phyloP scores from a whole-genome alignment of 495 filamentous ascomycete species.

The Saxophila tyrrhenica region DNA sequence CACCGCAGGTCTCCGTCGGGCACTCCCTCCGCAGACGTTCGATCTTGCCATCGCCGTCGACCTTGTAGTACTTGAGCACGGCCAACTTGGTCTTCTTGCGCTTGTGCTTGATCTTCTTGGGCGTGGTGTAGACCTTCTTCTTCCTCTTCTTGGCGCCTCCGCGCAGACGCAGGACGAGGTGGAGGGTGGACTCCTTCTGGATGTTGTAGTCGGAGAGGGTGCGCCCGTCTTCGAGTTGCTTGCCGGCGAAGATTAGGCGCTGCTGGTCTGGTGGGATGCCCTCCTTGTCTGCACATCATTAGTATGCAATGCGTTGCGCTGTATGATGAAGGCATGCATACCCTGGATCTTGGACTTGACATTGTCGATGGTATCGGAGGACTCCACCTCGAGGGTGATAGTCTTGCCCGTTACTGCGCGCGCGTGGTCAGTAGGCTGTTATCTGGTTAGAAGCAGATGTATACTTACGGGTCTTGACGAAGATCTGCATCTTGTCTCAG shows the following conservation, averaged over 20 bases:
- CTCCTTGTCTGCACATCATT: slow-evolving; percentile 70
- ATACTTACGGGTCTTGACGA: slow-evolving; percentile 80
- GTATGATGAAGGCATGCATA: slow-evolving; percentile 24
- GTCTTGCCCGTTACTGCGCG: slow-evolving; percentile 83
- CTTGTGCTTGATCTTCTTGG: slow-evolving; percentile 99
- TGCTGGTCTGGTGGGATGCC: slow-evolving; percentile 99
- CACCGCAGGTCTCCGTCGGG: slow-evolving; percentile 75
- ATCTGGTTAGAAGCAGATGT: neutral
- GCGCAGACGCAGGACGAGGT: slow-evolving; percentile 95
- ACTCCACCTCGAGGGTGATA: slow-evolving; percentile 99
- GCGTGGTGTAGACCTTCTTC: slow-evolving; percentile 99
- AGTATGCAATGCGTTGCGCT: neutral
- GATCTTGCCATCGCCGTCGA: slow-evolving; percentile 98
- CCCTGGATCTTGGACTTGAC: slow-evolving; percentile 91
- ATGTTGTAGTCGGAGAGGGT: slow-evolving; percentile 99
- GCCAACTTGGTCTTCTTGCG: slow-evolving; percentile 99
- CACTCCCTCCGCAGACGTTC: slow-evolving; percentile 98
- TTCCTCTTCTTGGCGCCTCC: slow-evolving; percentile 97
- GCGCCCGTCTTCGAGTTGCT: slow-evolving; percentile 99
- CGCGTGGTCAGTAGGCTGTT: neutral
- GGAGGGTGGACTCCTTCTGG: slow-evolving; percentile 99
- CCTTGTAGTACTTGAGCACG: slow-evolving; percentile 99
- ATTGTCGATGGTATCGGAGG: slow-evolving; percentile 99
- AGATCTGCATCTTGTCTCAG: slow-evolving; percentile 88
- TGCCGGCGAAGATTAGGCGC: slow-evolving; percentile 99